Evolutionary conservation across 2,329 filamentous ascomycete genomes (phyloP), one percentile per base, ranked within the genome.

Genomic region (Clarireedia paspali): DNA sequence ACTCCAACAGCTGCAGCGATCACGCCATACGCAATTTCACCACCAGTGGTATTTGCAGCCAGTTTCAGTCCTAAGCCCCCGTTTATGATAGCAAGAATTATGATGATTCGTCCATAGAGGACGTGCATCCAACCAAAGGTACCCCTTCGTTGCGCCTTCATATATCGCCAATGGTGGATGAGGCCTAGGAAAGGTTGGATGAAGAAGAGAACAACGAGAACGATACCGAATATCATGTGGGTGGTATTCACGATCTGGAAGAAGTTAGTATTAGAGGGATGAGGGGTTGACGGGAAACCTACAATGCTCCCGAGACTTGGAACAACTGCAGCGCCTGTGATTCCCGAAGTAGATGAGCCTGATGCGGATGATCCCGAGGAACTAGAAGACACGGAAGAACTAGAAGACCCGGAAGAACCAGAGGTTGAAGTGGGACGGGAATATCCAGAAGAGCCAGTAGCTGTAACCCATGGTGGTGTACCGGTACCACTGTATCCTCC

Each of bases 21-120:
- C 5, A 84, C 76, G 0, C 75, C 70, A 67, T 85, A 87, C 0
- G 77, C 78, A 48, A 81, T 74, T 52, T 79, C 67, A 46, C 77
- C 75, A 10, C 67, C 64, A 2, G 59, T 68, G 0, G 69, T 60
- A 0, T 75, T 73, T 15, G 62, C 59, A 0, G 78, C 73, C 15
- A 84, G 71, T 60, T 76, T 59, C 27, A 87, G 70, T 3, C 84
- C 84, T 4, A 87, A 68, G 0, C 83, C 84, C 55, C 83, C 84
- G 63, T 87, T 87, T 62, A 86, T 67, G 46, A 85, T 73, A 26
- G 81, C 83, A 2, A 85, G 66, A 17, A 79, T 55, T 60, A 87
- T 79, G 45, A 86, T 67, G 1, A 71, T 63, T 17, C 83, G 77
- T 12, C 84, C 84, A 63, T 77, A 83, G 81, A 81, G 86, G 61